phyloP scores from a whole-genome alignment of 768 basidiomycete species.

The Hemileccinum impolitum region DNA sequence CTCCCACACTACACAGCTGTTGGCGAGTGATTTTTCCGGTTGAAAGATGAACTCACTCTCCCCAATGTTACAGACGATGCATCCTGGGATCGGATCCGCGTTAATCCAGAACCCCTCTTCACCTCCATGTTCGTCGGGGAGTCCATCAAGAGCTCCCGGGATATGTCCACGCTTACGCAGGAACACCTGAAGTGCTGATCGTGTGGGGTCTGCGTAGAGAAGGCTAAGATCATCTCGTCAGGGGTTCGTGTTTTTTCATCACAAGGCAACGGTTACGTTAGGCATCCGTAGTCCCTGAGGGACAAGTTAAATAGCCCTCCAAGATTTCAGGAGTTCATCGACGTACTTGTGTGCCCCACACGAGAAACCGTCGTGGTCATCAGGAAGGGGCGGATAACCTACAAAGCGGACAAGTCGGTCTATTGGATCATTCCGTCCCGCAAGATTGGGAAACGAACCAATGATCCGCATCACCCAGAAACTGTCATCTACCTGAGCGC shows the following conservation, averaged over 20 bases:
- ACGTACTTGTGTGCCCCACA: conserved; percentile 86
- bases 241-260: background rate
- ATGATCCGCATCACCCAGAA: conserved; percentile 91
- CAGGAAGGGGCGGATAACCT: conserved; percentile 88
- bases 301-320: conserved; percentile 4
- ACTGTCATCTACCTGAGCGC: conserved; percentile 70
- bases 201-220: conserved; percentile 79
- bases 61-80: conserved; percentile 88
- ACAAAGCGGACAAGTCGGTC: background rate
- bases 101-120: conserved; percentile 74
- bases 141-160: conserved; percentile 28
- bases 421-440: background rate
- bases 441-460: conserved; percentile 38
- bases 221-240: conserved; percentile 50
- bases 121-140: conserved; percentile 50
- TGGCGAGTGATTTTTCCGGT: conserved; percentile 1
- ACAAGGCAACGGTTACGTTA: conserved; percentile 54
- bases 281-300: conserved; percentile 84
- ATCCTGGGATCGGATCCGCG: conserved; percentile 79
- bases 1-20: conserved; percentile 73
- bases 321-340: background rate
- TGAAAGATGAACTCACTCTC: conserved; percentile 57
- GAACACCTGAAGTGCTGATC: conserved; percentile 80
- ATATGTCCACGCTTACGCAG: conserved; percentile 41
- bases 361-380: conserved; percentile 76